Conservation (phyloP, 2,329 filamentous ascomycete species). For the Phialemoniopsis sp. region DNA sequence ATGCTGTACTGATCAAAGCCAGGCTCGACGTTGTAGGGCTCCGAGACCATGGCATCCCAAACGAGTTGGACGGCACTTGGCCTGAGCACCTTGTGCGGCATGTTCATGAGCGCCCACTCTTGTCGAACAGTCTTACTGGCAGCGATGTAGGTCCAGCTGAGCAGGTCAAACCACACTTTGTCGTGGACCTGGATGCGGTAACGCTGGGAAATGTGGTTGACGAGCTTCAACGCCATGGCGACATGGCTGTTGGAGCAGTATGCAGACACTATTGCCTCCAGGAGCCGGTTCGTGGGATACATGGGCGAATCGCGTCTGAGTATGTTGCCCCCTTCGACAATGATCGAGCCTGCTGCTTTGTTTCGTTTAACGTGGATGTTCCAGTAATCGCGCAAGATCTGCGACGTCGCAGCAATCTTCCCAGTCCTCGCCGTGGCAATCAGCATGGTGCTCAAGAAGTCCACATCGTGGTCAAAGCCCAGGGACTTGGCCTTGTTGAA, state of each 20-base stretch:
- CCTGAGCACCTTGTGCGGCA: conserved; percentile 27
- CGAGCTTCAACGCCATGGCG: conserved; percentile 48
- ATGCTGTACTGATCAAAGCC: conserved; percentile 51
- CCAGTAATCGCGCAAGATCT: conserved; percentile 22
- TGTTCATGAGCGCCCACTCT: conserved; percentile 29
- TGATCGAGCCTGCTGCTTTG: conserved; percentile 7
- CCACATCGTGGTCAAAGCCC: conserved; percentile 28
- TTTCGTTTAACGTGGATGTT: conserved; percentile 13
- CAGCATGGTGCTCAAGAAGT: conserved; percentile 33
- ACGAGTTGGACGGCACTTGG: conserved; percentile 43
- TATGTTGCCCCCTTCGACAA: conserved; percentile 25
- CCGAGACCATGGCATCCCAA: conserved; percentile 54
- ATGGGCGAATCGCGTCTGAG: conserved; percentile 47
- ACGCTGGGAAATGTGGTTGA: conserved; percentile 58
- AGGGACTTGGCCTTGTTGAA: conserved; percentile 17
- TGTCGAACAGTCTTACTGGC: conserved; percentile 28
- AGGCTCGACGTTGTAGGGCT: conserved; percentile 53
- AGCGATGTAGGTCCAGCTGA: conserved; percentile 64
- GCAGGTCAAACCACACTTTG: conserved; percentile 60
- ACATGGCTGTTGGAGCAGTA: conserved; percentile 66
- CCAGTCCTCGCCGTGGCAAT: conserved; percentile 35
- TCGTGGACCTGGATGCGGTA: conserved; percentile 55
- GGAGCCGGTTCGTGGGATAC: conserved; percentile 52
- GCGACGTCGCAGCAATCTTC: conserved; percentile 23
- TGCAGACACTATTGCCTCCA: conserved; percentile 63